Conservation (phyloP, 345 rosid genomes). For the Ceriops decandra region DNA sequence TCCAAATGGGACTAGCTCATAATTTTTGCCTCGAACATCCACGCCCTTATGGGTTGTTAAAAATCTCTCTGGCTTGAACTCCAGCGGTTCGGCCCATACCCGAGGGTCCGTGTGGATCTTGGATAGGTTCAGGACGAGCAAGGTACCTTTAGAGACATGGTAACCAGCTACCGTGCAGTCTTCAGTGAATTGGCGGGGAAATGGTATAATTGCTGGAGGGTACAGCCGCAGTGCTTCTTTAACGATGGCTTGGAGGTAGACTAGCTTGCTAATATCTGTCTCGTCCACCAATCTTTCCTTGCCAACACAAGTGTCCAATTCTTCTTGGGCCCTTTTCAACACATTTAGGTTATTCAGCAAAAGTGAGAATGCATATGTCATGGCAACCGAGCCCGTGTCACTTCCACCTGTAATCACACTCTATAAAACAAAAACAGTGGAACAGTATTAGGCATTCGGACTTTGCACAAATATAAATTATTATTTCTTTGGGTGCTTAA, state of each 20-base stretch:
- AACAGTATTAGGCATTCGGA: background rate
- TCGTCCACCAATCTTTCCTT: conserved; percentile 43
- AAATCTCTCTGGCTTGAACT: conserved; percentile 13
- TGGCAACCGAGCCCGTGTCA: conserved; percentile 2
- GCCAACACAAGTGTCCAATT: conserved; percentile 48
- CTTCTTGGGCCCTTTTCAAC: conserved; percentile 45
- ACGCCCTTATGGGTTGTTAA: background rate
- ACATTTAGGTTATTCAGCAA: conserved; percentile 41
- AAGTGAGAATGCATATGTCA: conserved; percentile 5
- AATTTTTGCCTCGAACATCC: conserved; percentile 15
- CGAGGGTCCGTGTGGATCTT: conserved; percentile 39
- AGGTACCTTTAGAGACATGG: conserved; percentile 44
- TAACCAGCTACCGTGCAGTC: conserved; percentile 52
- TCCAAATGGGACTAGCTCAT: conserved; percentile 1
- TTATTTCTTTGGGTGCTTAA: too few relatives aligned
- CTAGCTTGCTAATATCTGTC: conserved; percentile 42
- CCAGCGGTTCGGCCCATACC: conserved; percentile 6
- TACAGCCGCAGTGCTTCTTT: conserved; percentile 60
- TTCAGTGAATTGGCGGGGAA: conserved; percentile 44
- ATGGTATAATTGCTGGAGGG: conserved; percentile 52
- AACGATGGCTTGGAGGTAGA: conserved; percentile 53
- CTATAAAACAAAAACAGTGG: background rate
- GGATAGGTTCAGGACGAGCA: conserved; percentile 46
- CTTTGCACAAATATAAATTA: too few relatives aligned
- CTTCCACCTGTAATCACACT: background rate